A percentile compares a stretch with the other conserved stretches of the same genome.
Evolutionary conservation across 768 basidiomycete species (phyloP).

Genomic region (Lentinula detonsa): DNA sequence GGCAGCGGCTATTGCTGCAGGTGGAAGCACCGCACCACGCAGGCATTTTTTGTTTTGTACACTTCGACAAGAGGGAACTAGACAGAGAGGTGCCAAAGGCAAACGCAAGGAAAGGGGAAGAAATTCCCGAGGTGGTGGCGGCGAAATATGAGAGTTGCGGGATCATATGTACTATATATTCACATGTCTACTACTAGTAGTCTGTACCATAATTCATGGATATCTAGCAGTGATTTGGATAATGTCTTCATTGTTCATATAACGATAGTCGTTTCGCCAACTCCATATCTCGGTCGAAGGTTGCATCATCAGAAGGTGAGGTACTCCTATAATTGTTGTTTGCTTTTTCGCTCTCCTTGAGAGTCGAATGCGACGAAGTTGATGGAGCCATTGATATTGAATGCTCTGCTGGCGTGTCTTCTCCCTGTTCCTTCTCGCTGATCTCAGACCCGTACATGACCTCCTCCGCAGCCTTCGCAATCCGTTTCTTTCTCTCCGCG

Average conservation of each 20-base stretch:
- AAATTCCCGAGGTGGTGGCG: background rate
- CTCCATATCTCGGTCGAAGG: conserved; percentile 23
- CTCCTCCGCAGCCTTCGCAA: conserved; percentile 25
- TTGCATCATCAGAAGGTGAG: conserved; percentile 10
- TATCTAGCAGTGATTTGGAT: background rate
- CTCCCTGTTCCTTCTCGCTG: conserved; percentile 2
- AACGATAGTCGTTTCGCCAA: conserved; percentile 27
- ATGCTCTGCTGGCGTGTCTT: conserved; percentile 6
- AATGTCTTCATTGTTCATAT: conserved; percentile 19
- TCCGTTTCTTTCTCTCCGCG: conserved; percentile 26
- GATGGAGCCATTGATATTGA: background rate
- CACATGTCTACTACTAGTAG: no score
- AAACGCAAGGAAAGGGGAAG: background rate
- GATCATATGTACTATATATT: no score
- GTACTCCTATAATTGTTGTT: conserved; percentile 4
- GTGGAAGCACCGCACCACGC: conserved; percentile 62
- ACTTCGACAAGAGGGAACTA: conserved; percentile 53
- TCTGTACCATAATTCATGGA: no score
- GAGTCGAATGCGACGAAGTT: background rate
- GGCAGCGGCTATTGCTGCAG: conserved; percentile 52
- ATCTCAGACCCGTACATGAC: conserved; percentile 17
- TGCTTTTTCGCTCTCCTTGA: background rate
- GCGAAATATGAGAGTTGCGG: background rate
- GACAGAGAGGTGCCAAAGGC: conserved; percentile 24
- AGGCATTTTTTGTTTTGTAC: conserved; percentile 83